Conservation (phyloP, 305 asterid genomes). For the Fraxinus baroniana region DNA sequence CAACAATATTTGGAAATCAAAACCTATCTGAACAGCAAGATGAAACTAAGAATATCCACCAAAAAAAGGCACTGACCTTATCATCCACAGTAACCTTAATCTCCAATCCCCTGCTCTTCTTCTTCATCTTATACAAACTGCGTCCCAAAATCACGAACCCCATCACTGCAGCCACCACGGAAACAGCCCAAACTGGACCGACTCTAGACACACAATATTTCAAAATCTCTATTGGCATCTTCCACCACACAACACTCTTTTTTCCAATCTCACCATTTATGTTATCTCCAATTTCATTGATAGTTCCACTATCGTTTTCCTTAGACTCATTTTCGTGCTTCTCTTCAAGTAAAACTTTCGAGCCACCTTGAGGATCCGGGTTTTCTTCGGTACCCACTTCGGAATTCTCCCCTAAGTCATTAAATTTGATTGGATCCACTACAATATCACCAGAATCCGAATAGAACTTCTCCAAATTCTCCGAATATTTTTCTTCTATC, state of each 20-base stretch:
- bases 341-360: slow-evolving; percentile 32
- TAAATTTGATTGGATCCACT: slow-evolving; percentile 26
- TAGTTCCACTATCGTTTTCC: slow-evolving; percentile 31
- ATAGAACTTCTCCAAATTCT: slow-evolving; percentile 25
- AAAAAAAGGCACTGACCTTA: slow-evolving; percentile 55
- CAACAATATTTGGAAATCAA: not conserved
- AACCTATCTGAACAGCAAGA: not conserved
- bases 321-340: slow-evolving; percentile 22
- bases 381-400: slow-evolving; percentile 28
- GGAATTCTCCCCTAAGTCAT: slow-evolving; percentile 26
- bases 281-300: slow-evolving; percentile 24
- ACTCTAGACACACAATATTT: slow-evolving; percentile 59
- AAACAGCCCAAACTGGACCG: slow-evolving; percentile 77
- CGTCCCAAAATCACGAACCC: slow-evolving; percentile 81
- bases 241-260: slow-evolving; percentile 82
- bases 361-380: slow-evolving; percentile 14
- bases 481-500: slow-evolving; percentile 23
- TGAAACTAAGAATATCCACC: slow-evolving; percentile 19
- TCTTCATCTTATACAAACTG: slow-evolving; percentile 76
- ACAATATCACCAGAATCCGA: slow-evolving; percentile 36
- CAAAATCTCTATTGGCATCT: slow-evolving; percentile 77
- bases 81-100: slow-evolving; percentile 77
- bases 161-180: slow-evolving; percentile 82
- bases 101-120: slow-evolving; percentile 60
- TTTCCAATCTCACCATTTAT: slow-evolving; percentile 42